Evolutionary conservation across 306 rosid species (phyloP), one percentile per base, ranked within the genome.

Genomic region (Rubus idaeus): DNA sequence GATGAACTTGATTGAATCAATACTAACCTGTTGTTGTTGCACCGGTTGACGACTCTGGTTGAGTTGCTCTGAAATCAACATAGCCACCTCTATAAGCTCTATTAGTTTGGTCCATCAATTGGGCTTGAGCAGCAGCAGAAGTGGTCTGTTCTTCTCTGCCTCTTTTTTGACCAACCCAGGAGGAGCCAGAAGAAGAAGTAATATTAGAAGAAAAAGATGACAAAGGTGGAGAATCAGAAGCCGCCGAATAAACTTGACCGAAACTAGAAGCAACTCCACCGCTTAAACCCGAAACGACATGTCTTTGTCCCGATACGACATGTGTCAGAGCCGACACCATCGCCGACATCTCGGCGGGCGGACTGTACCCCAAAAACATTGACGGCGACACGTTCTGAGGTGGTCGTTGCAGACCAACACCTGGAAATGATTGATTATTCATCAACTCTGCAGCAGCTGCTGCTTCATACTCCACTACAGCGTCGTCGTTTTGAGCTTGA

Each of bases 241-340:
- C 52, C 55, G 81, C 30, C 18, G 83, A 30, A 10, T 69, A 65
- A 41, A 64, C 74, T 41, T 75, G 87, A 10, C 76, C 79, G 18
- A 74, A 30, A 39, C 70, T 61, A 21, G 70, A 60, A 51, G 78
- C 40, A 45, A 74, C 70, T 60, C 84, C 85, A 78, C 80, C 80
- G 58, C 63, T n/a, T 57, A 41, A 74, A 65, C 84, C 95, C 0
- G 95, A 90, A 17, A 79, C 89, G 37, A 89, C 97, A 5, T 82
- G 87, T 20, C 83, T 67, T 69, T 81, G 84, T 0, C 93, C 95
- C 0, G 97, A 90, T 13, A 81, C 89, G 41, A 89, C 96, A 6
- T 82, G 87, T 26, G 91, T 88, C 0, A 90, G 81, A 21, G 90
- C 95, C 2, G 99, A 83, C 64, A 90, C 92, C 88, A 95, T 92